Evolutionary conservation across 1,284 basidiomycete genomes (phyloP).

Genomic region (Phaffia rhodozyma): DNA sequence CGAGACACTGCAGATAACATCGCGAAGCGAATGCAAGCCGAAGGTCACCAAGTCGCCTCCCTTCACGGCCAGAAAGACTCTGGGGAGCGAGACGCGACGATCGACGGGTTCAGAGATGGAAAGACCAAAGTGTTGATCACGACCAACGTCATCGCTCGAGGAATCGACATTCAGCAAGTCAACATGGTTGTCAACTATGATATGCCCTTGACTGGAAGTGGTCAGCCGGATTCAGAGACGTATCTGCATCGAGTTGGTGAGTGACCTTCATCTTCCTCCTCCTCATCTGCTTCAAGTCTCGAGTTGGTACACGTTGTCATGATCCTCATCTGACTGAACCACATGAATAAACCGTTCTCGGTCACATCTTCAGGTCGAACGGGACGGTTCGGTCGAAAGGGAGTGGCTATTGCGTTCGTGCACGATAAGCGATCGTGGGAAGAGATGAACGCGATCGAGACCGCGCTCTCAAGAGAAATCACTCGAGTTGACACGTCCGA

Average conservation of each 20-base stretch:
- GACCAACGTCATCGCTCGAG: slow-evolving; percentile 95
- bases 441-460: slow-evolving; percentile 76
- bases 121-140: slow-evolving; percentile 96
- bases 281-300: background rate
- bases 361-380: slow-evolving; percentile 56
- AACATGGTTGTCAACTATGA: slow-evolving; percentile 99
- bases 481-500: slow-evolving; percentile 69
- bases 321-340: background rate
- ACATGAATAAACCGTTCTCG: background rate
- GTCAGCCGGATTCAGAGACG: slow-evolving; percentile 79
- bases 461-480: slow-evolving; percentile 60
- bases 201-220: slow-evolving; percentile 60
- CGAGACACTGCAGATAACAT: slow-evolving; percentile 89
- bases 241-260: slow-evolving; percentile 95
- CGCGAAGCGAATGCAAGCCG: slow-evolving; percentile 73
- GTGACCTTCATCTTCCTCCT: slow-evolving; percentile 26
- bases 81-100: slow-evolving; percentile 75
- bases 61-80: slow-evolving; percentile 90
- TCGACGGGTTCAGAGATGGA: slow-evolving; percentile 91
- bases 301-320: background rate
- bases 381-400: slow-evolving; percentile 87
- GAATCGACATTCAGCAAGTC: slow-evolving; percentile 97
- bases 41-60: slow-evolving; percentile 93
- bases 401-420: slow-evolving; percentile 92
- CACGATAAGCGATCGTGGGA: slow-evolving; percentile 71